Evolutionary conservation across 2,329 filamentous ascomycete genomes (phyloP).

Genomic region (Dactylellina drechsleri): DNA sequence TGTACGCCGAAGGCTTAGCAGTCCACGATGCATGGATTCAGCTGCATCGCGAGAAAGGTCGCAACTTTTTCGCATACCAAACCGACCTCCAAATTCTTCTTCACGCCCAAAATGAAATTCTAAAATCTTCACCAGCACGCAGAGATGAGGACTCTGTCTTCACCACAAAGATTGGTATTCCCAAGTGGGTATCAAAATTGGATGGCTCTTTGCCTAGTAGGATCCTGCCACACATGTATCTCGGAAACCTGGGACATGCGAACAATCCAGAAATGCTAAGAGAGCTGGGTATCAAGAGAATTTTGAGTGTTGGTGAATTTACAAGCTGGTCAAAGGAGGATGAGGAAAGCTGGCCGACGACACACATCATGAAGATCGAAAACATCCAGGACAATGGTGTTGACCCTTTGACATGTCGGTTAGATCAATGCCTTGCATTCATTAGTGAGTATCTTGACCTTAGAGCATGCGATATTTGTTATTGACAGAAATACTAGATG

Average conservation of each 20-base stretch:
- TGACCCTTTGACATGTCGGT: constrained; percentile 86
- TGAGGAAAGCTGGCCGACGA: constrained; percentile 75
- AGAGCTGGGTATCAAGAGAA: constrained; percentile 82
- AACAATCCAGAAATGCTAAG: constrained; percentile 88
- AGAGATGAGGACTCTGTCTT: constrained; percentile 34
- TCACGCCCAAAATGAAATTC: constrained; percentile 56
- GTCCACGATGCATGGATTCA: constrained; percentile 87
- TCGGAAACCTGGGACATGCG: constrained; percentile 90
- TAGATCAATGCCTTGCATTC: constrained; percentile 85
- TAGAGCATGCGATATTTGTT: neutral
- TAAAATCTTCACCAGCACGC: constrained; percentile 54
- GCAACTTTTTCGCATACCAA: constrained; percentile 96
- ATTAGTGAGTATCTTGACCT: constrained; percentile 75
- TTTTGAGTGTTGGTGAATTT: constrained; percentile 91
- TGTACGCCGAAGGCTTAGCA: constrained; percentile 84
- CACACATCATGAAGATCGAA: constrained; percentile 83
- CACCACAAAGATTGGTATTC: constrained; percentile 63
- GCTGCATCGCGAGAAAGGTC: constrained; percentile 79
- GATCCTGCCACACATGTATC: constrained; percentile 91
- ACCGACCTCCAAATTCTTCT: constrained; percentile 75
- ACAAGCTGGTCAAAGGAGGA: constrained; percentile 81
- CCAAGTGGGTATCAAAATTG: constrained; percentile 81
- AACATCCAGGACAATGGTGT: constrained; percentile 96
- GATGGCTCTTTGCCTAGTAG: constrained; percentile 92
- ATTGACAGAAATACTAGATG: constrained; percentile 68